Evolutionary conservation across 192 early-diverging fungal species (phyloP), one percentile per base, ranked within the genome.

Genomic region (Dimargaris xerosporica): DNA sequence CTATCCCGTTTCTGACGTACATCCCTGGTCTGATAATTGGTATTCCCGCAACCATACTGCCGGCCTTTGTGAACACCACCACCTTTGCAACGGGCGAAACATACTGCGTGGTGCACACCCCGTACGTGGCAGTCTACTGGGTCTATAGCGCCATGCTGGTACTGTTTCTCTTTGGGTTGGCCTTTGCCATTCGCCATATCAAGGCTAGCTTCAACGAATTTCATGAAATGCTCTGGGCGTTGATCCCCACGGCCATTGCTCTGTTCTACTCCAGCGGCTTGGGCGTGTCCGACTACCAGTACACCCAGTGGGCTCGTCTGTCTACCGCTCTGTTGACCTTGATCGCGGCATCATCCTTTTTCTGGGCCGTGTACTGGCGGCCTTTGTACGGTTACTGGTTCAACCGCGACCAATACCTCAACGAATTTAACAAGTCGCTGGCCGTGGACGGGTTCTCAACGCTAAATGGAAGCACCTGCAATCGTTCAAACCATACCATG

Each of bases 171-270:
- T 13, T 6, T 5, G 7, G 15, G 6, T 21, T 51, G 6, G 10
- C 50, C 50, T 21, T 10, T 23, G 19, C 19, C n/a, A 51, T 51
- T 23, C 50, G 50, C 6, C 50, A 51, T 21, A 21, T 51, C 21
- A 51, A 51, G 50, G 7, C 50, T 6, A 51, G 19, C 11, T 51
- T 51, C 50, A 51, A 51, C 50, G 50, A 51, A 21, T 51, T 51
- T 21, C 50, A 23, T n/a, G 50, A 51, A n/a, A n/a, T 51, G 7
- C 7, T n/a, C 50, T 51, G 50, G 50, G 21, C 50, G 19, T 6
- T 51, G 19, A 21, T 10, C 21, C 50, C 50, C n/a, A 13, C 25
- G 13, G 21, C 25, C n/a, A 23, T 51, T 6, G n/a, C 50, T 23
- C 7, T 51, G 11, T 5, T n/a, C n/a, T 13, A 21, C 50, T 13